phyloP scores from a whole-genome alignment of 2,329 filamentous ascomycete species.

The Fusarium solani-melongenae region DNA sequence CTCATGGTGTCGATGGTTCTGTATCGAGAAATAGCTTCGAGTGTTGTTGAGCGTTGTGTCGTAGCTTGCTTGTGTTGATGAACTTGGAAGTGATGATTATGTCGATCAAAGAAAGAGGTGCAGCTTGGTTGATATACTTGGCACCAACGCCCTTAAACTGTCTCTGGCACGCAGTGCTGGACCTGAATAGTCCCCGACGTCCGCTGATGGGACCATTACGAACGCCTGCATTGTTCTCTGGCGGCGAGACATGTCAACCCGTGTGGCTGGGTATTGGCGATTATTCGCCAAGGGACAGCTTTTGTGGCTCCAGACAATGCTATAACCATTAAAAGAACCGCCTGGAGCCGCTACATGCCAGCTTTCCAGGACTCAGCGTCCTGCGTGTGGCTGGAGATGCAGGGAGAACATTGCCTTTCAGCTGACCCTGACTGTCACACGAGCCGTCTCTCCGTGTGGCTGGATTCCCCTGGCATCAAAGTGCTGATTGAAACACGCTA shows the following conservation, averaged over 20 bases:
- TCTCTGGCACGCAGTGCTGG: slow-evolving; percentile 25
- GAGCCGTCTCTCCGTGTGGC: slow-evolving; percentile 9
- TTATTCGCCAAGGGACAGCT: background rate
- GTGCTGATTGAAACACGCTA: slow-evolving; percentile 6
- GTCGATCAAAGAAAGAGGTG: background rate
- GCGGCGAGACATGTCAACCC: slow-evolving; percentile 6
- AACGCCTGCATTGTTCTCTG: slow-evolving; percentile 25
- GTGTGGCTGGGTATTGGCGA: slow-evolving; percentile 22
- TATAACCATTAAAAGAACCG: slow-evolving; percentile 9
- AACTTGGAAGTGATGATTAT: background rate
- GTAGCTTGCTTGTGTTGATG: background rate
- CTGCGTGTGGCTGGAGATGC: slow-evolving; percentile 19
- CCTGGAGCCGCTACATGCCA: slow-evolving; percentile 14
- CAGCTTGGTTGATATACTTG: slow-evolving; percentile 34
- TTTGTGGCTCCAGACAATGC: background rate
- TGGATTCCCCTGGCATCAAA: background rate
- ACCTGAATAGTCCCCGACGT: background rate
- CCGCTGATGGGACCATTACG: background rate
- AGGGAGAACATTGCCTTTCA: slow-evolving; percentile 11
- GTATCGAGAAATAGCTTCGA: background rate
- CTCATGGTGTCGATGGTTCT: slow-evolving; percentile 14
- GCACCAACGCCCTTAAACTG: background rate
- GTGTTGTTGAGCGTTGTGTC: background rate
- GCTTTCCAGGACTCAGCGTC: background rate
- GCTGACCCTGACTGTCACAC: background rate